These are phyloP conservation scores for Halenospora varia DNA, from an alignment of 495 filamentous ascomycete species.

Conservation along the genomic window DNA sequence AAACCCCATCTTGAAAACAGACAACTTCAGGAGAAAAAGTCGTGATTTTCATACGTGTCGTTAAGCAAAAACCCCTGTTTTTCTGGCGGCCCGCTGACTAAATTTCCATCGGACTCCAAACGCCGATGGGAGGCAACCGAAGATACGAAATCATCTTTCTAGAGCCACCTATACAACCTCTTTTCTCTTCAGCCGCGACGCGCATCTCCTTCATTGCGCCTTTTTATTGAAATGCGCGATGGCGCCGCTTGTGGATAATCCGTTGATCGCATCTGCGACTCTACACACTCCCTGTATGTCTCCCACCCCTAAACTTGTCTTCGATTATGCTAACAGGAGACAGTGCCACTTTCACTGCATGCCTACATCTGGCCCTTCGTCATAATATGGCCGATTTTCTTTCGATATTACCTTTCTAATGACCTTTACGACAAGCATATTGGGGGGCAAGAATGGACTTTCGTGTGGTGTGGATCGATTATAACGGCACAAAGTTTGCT, in stretches of 20 bases:
- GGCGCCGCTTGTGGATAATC: conserved; percentile 79
- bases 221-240: conserved; percentile 25
- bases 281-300: conserved; percentile 67
- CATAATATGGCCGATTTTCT: conserved; percentile 86
- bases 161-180: neutral
- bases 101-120: neutral
- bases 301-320: neutral
- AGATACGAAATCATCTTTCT: neutral
- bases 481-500: conserved; percentile 81
- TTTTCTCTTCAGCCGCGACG: conserved; percentile 9
- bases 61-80: neutral
- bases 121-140: neutral
- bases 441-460: conserved; percentile 89
- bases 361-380: conserved; percentile 90
- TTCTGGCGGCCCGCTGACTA: neutral
- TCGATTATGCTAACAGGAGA: conserved; percentile 7
- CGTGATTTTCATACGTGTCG: neutral
- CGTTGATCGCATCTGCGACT: conserved; percentile 82
- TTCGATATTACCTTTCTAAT: conserved; percentile 75
- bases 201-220: conserved; percentile 16
- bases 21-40: neutral
- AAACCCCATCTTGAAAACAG: neutral
- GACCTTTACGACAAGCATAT: conserved; percentile 89
- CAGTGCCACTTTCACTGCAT: conserved; percentile 71
- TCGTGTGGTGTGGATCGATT: conserved; percentile 85